Evolutionary conservation across 495 filamentous ascomycete species (phyloP), one percentile per base, ranked within the genome.

Genomic region (Aspergillus indologenus): DNA sequence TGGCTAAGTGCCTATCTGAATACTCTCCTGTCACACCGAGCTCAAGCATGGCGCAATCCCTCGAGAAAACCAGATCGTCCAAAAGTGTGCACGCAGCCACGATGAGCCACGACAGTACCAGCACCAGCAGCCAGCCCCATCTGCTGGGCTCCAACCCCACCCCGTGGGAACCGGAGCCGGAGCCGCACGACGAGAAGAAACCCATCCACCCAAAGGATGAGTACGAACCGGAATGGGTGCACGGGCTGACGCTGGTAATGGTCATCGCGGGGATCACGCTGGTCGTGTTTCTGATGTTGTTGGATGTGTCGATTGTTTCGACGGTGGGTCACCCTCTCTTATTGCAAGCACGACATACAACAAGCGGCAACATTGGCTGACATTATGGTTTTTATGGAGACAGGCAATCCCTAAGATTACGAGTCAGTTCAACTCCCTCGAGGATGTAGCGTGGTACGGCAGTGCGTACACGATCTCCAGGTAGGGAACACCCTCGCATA

Each of bases 221-320:
- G 21, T 19, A 47, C 31, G 31, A 50, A 5, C 46, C 24, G 5
- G 47, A 51, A 4, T 58, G 56, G 56, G 42, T 58, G 8, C 5
- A 43, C 1, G 56, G 56, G 0, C 5, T 54, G 11, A 20, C 45
- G 0, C 50, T 61, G 14, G 20, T 54, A 0, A 58, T 54, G 55
- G 61, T 57, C 12, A 56, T 74, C 9, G 57, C 55, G 1, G 64
- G 56, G 0, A 45, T 67, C 9, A 64, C 62, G 0, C 22, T 79
- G 9, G 74, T 71, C 18, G 62, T 65, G 6, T 83, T 81, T 61
- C 55, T 83, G 31, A 71, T 83, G 67, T 57, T 84, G 43, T 61
- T 85, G 5, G 82, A 84, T 58, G 66, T 64, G 18, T 74, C 81
- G 0, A 83, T 85, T 58, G 61, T 85, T 45, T 60, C 71, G 7